Evolutionary conservation across 208 protist species (phyloP).

Genomic region (Acanthamoeba sp.): DNA sequence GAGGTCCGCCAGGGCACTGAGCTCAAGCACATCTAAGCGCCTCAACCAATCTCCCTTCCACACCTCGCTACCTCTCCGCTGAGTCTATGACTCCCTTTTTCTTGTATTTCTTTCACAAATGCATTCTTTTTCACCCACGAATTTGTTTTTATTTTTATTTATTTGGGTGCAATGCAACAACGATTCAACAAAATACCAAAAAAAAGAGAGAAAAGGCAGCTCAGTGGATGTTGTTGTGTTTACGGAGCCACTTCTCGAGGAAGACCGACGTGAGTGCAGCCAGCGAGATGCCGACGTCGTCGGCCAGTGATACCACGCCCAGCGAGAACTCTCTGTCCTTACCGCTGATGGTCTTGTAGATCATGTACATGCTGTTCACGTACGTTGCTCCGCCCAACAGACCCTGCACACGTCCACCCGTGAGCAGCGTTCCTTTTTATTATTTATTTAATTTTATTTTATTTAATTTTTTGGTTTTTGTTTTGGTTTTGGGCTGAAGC

Average conservation of each 20-base stretch:
- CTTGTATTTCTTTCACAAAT: too few relatives aligned
- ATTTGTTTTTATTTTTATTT: too few relatives aligned
- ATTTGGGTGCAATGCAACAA: too few relatives aligned
- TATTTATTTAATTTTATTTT: too few relatives aligned
- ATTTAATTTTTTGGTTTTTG: too few relatives aligned
- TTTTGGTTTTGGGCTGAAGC: background rate
- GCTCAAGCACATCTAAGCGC: background rate
- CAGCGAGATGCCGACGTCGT: slow-evolving; percentile 74
- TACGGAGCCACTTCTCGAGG: slow-evolving; percentile 8
- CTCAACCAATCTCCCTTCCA: too few relatives aligned
- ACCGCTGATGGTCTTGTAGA: slow-evolving; percentile 42
- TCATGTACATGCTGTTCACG: slow-evolving; percentile 79
- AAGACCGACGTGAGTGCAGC: slow-evolving; percentile 36
- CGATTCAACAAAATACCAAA: background rate
- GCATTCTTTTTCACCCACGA: too few relatives aligned
- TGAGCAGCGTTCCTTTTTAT: too few relatives aligned
- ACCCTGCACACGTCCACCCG: background rate
- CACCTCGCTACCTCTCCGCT: too few relatives aligned
- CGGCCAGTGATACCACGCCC: slow-evolving; percentile 32
- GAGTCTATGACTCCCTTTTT: too few relatives aligned
- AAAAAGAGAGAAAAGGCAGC: background rate
- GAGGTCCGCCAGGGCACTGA: background rate
- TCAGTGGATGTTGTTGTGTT: slow-evolving; percentile 15
- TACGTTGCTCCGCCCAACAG: slow-evolving; percentile 81
- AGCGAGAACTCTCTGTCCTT: slow-evolving; percentile 77